Evolutionary conservation across 129 eudicot genomes (phyloP), one percentile per base, ranked within the genome.

Genomic region (Cynara cardunculus): DNA sequence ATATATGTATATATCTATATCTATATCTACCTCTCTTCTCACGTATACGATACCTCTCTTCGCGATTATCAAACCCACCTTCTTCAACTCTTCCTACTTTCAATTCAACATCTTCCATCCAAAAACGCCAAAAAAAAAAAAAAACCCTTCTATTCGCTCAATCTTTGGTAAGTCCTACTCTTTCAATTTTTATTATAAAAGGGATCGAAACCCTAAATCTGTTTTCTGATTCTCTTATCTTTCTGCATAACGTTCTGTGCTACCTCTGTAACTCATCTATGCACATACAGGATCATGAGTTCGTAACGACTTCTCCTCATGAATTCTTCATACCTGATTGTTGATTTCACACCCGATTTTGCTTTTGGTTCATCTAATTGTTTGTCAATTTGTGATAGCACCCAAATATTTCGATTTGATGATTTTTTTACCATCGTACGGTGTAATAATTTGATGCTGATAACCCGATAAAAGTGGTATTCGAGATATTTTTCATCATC

Each of bases 141-240:
- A 28, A 28, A 28, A 28, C 2, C 14, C 61, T 16, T 46, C 61
- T 0, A 24, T 1, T 13, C 68, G 3, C 75, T 34, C n/a, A 71
- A 71, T 71, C 35, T 18, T 14, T n/a, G 28, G 75, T 71, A 71
- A 19, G 27, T 41, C 30, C 39, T 71, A 71, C 75, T 35, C 31
- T 6, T 69, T 69, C 25, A 27, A 14, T 69, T 13, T 18, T 26
- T 10, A 32, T 71, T 71, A 41, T 14, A 35, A 32, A 1, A 41
- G 25, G 75, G 65, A 71, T 71, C 75, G 75, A 35, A 71, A 71
- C 75, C 75, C 75, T 71, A 71, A 41, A 71, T 71, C 44, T 21
- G 28, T 34, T 71, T 71, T 34, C 26, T 8, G 27, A 71, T 71
- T 19, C 21, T 69, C 46, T 18, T 31, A 69, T n/a, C 49, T n/a